phyloP scores from a whole-genome alignment of 441 rosid genomes.

The Adansonia gregorii region DNA sequence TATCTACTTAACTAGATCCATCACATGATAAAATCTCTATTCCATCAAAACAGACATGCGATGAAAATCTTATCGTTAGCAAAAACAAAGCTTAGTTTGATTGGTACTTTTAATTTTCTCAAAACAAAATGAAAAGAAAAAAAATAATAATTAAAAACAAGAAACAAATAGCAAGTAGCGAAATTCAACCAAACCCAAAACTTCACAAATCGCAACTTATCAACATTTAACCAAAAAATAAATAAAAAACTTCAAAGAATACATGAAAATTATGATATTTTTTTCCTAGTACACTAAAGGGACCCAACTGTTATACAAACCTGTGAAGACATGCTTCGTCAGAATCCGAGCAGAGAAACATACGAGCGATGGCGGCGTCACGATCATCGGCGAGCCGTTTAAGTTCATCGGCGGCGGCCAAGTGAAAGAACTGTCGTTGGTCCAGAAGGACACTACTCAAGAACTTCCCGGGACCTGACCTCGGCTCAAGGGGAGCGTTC shows the following conservation, averaged over 20 bases:
- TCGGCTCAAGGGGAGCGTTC: conserved; percentile 77
- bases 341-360: conserved; percentile 62
- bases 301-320: conserved; percentile 37
- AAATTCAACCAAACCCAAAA: neutral
- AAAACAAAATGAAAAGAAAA: neutral
- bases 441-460: conserved; percentile 66
- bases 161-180: no score
- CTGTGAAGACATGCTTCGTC: conserved; percentile 80
- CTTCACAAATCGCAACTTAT: neutral
- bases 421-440: conserved; percentile 71
- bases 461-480: conserved; percentile 66
- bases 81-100: neutral
- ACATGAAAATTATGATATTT: neutral
- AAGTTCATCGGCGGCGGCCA: conserved; percentile 72
- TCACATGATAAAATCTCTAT: conserved; percentile 10
- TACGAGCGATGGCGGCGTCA: conserved; percentile 58
- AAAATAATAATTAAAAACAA: neutral
- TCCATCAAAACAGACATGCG: neutral
- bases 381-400: conserved; percentile 64
- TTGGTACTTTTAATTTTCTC: neutral
- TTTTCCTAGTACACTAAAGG: neutral
- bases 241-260: neutral
- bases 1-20: conserved; percentile 5
- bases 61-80: neutral
- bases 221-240: neutral